These are phyloP conservation scores for Arthrobotrys iridis DNA, from an alignment of 2,329 filamentous ascomycete genomes.

Conservation along the genomic window DNA sequence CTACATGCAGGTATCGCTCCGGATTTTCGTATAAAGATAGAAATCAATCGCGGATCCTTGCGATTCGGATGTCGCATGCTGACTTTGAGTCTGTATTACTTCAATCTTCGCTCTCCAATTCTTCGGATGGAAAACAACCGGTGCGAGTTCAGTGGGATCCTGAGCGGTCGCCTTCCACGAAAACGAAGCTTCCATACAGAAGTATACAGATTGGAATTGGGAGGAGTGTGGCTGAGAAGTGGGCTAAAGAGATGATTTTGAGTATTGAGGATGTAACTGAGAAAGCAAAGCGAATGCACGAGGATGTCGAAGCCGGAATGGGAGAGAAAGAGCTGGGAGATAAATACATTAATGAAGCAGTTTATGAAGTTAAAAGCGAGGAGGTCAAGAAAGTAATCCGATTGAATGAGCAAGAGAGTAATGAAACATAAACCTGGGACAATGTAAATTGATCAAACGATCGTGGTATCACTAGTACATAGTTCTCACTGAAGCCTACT, in stretches of 20 bases:
- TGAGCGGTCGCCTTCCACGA: constrained; percentile 65
- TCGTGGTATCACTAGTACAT: too few relatives aligned
- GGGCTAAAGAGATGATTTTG: constrained; percentile 67
- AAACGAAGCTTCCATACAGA: constrained; percentile 64
- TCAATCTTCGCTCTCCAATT: constrained; percentile 62
- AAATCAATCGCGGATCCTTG: constrained; percentile 68
- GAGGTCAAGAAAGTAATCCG: constrained; percentile 26
- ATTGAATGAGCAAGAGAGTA: constrained; percentile 11
- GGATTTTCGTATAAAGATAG: constrained; percentile 70
- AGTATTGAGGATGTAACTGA: constrained; percentile 70
- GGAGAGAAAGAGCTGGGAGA: constrained; percentile 15
- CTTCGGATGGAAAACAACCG: constrained; percentile 58
- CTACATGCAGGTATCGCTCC: constrained; percentile 65
- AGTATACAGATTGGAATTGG: constrained; percentile 73
- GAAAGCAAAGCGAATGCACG: constrained; percentile 63
- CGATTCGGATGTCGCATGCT: constrained; percentile 67
- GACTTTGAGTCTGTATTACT: constrained; percentile 62
- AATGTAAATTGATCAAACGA: too few relatives aligned
- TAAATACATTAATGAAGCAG: constrained; percentile 37
- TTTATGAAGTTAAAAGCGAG: constrained; percentile 33
- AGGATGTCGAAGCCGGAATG: constrained; percentile 41
- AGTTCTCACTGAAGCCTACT: too few relatives aligned
- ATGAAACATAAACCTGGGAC: neutral
- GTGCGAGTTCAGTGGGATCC: constrained; percentile 74
- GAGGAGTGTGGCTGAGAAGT: constrained; percentile 63